Evolutionary conservation across 2,329 filamentous ascomycete genomes (phyloP), one percentile per base, ranked within the genome.

Genomic region (Sarocladium strictum): DNA sequence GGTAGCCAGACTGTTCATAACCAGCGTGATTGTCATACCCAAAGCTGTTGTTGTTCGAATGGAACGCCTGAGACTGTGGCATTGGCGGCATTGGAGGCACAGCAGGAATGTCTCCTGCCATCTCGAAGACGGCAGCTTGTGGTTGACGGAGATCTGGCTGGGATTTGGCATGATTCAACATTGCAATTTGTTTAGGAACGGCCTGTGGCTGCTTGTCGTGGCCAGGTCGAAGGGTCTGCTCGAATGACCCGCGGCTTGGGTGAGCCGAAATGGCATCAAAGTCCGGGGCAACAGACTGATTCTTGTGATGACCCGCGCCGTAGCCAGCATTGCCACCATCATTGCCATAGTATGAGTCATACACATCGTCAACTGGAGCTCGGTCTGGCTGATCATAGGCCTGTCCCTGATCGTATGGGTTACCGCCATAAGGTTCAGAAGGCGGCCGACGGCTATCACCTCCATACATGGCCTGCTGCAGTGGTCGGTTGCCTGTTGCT

Each of bases 101-200:
- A 2, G 76, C 72, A 21, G 81, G 82, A 19, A 76, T 74, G 60
- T 89, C 84, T 24, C 73, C 78, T 2, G 81, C 84, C 78, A 92
- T 86, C 63, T 90, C 89, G 60, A 90, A 90, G 1, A 88, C 78
- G 9, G 87, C 87, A 2, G 82, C 76, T 61, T 88, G 83, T 3
- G 80, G 77, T 59, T 83, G 77, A 33, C 81, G 76, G 56, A 87
- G 69, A 63, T 87, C 80, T 27, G 85, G 84, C 63, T 89, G 85
- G 11, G 85, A 89, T 59, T 84, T 84, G 15, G 83, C 81, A 57
- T 79, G 78, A 56, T 75, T 80, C 52, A 85, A 67, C 60, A 81
- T 76, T 21, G 76, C 79, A 35, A 71, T 76, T 63, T 72, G 77
- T 60, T 69, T 79, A 54, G 70, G 78, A 57, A 72, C 78, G 55